Conservation (phyloP, 306 rosid species). For the Gillenia trifoliata region DNA sequence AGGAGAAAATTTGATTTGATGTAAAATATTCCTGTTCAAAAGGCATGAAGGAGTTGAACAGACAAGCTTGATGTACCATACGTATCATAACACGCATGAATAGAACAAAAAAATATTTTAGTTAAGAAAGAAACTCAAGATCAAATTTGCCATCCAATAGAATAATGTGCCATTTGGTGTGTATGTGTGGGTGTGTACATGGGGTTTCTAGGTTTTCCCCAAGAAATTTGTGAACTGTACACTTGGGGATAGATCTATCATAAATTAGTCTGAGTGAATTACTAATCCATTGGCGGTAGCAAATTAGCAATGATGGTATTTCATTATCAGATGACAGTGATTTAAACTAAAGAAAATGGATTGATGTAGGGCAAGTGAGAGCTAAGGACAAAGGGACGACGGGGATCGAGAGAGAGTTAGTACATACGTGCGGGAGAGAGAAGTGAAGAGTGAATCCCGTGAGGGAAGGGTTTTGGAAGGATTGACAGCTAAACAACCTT, state of each 20-base stretch:
- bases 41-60: too few species aligned
- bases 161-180: too few species aligned
- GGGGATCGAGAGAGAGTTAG: not conserved
- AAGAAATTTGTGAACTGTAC: not conserved
- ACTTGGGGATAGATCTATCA: not conserved
- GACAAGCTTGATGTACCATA: too few species aligned
- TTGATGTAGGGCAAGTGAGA: not conserved
- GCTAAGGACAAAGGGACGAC: slow-evolving; percentile 1
- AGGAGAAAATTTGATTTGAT: too few species aligned
- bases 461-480: slow-evolving; percentile 48
- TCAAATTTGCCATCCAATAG: not conserved
- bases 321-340: not conserved
- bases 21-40: too few species aligned
- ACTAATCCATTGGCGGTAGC: not conserved
- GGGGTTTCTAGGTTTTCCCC: not conserved
- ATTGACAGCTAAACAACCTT: slow-evolving; percentile 82
- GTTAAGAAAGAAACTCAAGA: not conserved
- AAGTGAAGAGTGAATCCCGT: not conserved
- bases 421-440: not conserved
- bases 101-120: not conserved
- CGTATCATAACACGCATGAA: too few species aligned
- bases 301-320: not conserved
- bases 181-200: not conserved
- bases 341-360: not conserved
- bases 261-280: not conserved